Conservation (phyloP, 179 eudicot species). For the Silene vulgaris region DNA sequence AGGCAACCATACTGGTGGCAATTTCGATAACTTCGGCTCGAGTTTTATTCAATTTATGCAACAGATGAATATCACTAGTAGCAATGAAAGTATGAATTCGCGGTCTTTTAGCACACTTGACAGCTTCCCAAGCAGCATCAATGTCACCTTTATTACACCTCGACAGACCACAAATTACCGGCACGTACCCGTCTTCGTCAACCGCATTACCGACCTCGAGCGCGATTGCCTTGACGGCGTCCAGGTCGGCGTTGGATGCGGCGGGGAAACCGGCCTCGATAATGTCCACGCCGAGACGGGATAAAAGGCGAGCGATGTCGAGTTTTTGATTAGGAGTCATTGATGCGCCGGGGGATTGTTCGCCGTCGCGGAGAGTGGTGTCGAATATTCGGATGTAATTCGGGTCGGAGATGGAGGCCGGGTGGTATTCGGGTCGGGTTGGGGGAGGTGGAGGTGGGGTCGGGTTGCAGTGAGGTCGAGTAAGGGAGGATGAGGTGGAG, state of each 20-base stretch:
- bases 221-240: conserved; percentile 69
- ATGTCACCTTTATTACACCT: conserved; percentile 81
- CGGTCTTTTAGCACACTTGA: conserved; percentile 63
- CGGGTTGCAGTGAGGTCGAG: conserved; percentile 8
- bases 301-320: conserved; percentile 66
- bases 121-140: conserved; percentile 81
- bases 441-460: neutral
- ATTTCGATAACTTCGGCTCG: conserved; percentile 67
- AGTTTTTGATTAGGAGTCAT: conserved; percentile 84
- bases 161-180: conserved; percentile 79
- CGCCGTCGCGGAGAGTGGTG: conserved; percentile 88
- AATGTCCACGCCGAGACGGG: conserved; percentile 74
- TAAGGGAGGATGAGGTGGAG: conserved; percentile 16
- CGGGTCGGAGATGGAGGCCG: conserved; percentile 62
- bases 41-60: conserved; percentile 72
- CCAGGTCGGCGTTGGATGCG: conserved; percentile 67
- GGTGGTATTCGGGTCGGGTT: conserved; percentile 59
- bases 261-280: conserved; percentile 96
- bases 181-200: conserved; percentile 53
- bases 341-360: conserved; percentile 93
- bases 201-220: conserved; percentile 54
- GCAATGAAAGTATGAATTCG: conserved; percentile 89
- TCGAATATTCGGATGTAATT: conserved; percentile 70
- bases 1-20: conserved; percentile 71
- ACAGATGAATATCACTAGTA: conserved; percentile 87